Conservation (phyloP, 2,329 filamentous ascomycete genomes). For the Xylaria arbuscula region DNA sequence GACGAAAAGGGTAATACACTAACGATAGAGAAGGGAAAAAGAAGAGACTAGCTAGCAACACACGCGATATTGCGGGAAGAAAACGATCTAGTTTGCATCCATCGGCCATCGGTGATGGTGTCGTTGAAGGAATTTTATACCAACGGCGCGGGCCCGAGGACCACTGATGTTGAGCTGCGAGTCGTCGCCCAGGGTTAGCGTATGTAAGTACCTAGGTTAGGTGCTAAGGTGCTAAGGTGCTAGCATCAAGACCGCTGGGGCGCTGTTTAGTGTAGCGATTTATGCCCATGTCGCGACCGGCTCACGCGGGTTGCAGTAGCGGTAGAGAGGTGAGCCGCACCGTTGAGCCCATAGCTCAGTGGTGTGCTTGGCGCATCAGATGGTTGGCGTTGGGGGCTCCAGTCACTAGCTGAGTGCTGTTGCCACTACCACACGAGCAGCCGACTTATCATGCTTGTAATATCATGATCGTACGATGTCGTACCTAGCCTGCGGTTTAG, state of each 20-base stretch:
- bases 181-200: neutral
- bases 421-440: neutral
- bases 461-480: conserved; percentile 36
- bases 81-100: neutral
- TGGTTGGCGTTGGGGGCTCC: conserved; percentile 15
- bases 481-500: conserved; percentile 8
- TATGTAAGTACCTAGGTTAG: neutral
- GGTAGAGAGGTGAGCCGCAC: conserved; percentile 17
- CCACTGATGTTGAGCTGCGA: neutral
- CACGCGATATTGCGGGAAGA: neutral
- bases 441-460: conserved; percentile 25
- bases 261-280: neutral
- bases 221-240: neutral
- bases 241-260: neutral
- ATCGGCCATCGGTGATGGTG: conserved; percentile 12
- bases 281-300: conserved; percentile 8
- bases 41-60: neutral
- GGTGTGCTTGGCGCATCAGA: conserved; percentile 16
- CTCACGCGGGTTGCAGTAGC: conserved; percentile 23
- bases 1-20: neutral
- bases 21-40: neutral
- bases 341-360: conserved; percentile 15
- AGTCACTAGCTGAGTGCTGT: conserved; percentile 1
- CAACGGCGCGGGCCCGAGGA: neutral
- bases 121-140: conserved; percentile 10